Percentiles rank a stretch among this genome's conserved stretches.
Evolutionary conservation across 129 eudicot species (phyloP).

Genomic region (Flaveria sonorensis): DNA sequence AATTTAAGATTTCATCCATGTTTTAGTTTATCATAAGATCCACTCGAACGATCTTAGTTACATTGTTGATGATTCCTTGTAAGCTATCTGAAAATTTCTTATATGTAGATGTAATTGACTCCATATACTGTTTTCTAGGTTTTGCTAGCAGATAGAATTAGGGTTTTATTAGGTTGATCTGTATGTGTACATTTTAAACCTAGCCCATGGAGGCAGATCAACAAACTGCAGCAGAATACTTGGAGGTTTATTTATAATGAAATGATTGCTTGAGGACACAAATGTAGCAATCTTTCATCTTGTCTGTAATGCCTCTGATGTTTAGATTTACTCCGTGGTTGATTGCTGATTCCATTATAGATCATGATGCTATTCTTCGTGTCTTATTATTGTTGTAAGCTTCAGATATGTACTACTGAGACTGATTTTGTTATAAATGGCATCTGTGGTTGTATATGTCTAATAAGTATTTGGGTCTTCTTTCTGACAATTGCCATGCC

Average conservation of each 20-base stretch:
- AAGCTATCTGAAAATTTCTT: too few relatives aligned
- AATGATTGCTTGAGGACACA: background rate
- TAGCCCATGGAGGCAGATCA: background rate
- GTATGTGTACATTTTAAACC: background rate
- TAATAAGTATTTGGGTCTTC: background rate
- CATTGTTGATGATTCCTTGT: too few relatives aligned
- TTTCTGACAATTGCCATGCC: background rate
- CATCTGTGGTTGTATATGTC: background rate
- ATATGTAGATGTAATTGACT: too few relatives aligned
- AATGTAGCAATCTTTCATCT: too few relatives aligned
- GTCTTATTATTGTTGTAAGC: background rate
- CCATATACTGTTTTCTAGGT: background rate
- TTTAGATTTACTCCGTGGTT: too few relatives aligned
- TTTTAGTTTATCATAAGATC: slow-evolving; percentile 7
- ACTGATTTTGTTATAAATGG: background rate
- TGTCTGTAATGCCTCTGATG: too few relatives aligned
- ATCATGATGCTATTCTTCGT: background rate
- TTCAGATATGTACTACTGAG: background rate
- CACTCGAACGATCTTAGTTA: too few relatives aligned
- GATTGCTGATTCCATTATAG: too few relatives aligned
- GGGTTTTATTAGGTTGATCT: background rate
- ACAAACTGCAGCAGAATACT: too few relatives aligned
- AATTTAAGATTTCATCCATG: slow-evolving; percentile 1
- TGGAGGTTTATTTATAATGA: too few relatives aligned
- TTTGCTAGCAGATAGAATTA: slow-evolving; percentile 3